Base-by-base conservation (phyloP, 495 filamentous ascomycete genomes). In the Monascus purpureus region DNA sequence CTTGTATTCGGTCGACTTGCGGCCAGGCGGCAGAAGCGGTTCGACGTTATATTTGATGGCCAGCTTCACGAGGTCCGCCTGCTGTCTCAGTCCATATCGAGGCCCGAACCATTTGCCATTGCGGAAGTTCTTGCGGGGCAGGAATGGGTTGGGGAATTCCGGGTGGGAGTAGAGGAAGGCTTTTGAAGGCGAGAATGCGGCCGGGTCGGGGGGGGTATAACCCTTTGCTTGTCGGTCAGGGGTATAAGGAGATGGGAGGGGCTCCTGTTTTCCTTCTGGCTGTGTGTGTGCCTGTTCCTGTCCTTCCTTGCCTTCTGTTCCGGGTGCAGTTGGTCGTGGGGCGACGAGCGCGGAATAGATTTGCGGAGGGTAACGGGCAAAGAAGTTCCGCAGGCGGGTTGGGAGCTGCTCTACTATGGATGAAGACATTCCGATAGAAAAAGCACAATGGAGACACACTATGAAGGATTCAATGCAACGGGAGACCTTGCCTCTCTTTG, bases 31-130 rank as follows among this genome's bases (percentile, higher is more conserved):
- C 31, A 97, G 57, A 38, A 96, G 58, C 35, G 81, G 73, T 53
- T 93, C 82, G 2, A 96, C 79, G 17, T 81, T 77, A 49, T 90
- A 72, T 37, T 78, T 65, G 31, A 68, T 63, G 4, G 90, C 86
- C 38, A 94, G 43, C 60, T 94, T 93, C 36, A 86, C 81, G 18
- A 97, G 66, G 35, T 94, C 88, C 6, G 87, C 88, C 66, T 97
- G 90, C 22, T 78, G 70, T 26, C 92, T 71, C 33, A 93, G 65
- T 2, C 82, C 87, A 61, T 74, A 85, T 34, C 74, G 67, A 1
- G 90, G 83, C 32, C 78, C 61, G 37, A 78, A 73, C 86, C 85
- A 94, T 49, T 66, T 69, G 6, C 75, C 76, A 1, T 82, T 88
- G 4, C 59, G 54, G 25, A 75, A 72, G 57, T 82, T 73, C 53